Evolutionary conservation across 176 grass and related monocot genomes (phyloP).

Genomic region (Oryza longistaminata): DNA sequence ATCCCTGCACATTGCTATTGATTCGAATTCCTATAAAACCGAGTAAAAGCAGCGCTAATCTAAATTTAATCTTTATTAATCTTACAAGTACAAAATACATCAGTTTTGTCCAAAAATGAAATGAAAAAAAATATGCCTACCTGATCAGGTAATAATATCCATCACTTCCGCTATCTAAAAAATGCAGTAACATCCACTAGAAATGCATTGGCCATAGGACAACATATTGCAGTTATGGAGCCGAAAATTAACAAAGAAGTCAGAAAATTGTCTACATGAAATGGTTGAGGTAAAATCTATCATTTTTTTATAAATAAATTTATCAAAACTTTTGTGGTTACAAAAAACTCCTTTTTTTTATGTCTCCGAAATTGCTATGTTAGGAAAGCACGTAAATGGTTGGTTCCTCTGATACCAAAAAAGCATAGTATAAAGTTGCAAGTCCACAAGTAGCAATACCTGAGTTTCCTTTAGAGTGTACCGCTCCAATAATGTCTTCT

Average conservation of each 20-base stretch:
- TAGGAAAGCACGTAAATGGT: background rate
- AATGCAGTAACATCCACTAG: background rate
- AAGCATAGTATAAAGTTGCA: background rate
- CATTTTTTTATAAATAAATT: background rate
- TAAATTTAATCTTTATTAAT: too few species aligned
- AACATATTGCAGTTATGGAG: background rate
- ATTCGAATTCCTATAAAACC: background rate
- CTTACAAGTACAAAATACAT: too few species aligned
- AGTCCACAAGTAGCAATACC: conserved; percentile 48
- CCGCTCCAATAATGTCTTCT: conserved; percentile 79
- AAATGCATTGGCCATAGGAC: background rate
- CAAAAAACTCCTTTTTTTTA: background rate
- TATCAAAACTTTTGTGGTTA: background rate
- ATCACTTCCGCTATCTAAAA: too few species aligned
- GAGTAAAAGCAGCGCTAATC: background rate
- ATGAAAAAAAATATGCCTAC: too few species aligned
- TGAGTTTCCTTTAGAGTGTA: conserved; percentile 94
- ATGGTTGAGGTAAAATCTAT: conserved; percentile 2
- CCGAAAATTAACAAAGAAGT: conserved; percentile 25
- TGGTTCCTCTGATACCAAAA: background rate
- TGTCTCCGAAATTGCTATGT: background rate
- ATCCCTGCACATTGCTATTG: background rate
- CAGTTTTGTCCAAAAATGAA: too few species aligned
- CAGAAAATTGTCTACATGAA: conserved; percentile 9
- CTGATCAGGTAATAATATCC: background rate